Conservation (phyloP, 2,329 filamentous ascomycete genomes). For the Arthrocladium fulminans region DNA sequence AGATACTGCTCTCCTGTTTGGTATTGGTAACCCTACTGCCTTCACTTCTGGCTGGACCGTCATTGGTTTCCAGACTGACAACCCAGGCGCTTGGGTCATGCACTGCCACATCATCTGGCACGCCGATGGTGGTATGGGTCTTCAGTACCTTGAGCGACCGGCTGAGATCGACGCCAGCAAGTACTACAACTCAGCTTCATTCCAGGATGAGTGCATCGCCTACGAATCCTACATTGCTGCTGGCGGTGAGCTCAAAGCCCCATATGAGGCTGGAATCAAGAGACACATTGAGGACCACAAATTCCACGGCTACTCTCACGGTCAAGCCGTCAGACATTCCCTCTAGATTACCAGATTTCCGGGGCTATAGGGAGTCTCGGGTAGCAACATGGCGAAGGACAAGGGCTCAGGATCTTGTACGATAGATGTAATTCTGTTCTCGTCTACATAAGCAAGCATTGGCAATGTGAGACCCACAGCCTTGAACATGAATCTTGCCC, state of each 20-base stretch:
- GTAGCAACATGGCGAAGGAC: background rate
- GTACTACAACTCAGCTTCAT: slow-evolving; percentile 13
- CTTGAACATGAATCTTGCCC: background rate
- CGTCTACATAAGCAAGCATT: slow-evolving; percentile 3
- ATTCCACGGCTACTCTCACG: slow-evolving; percentile 9
- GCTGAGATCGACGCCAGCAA: slow-evolving; percentile 10
- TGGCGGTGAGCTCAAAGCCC: slow-evolving; percentile 8
- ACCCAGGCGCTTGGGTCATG: slow-evolving; percentile 56
- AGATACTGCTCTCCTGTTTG: slow-evolving; percentile 58
- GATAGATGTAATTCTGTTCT: slow-evolving; percentile 7
- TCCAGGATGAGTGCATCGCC: slow-evolving; percentile 18
- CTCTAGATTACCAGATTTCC: background rate
- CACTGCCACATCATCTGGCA: slow-evolving; percentile 81
- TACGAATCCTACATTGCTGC: slow-evolving; percentile 11
- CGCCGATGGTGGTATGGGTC: slow-evolving; percentile 53
- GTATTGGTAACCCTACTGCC: slow-evolving; percentile 31
- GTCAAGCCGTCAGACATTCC: slow-evolving; percentile 5
- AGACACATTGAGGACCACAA: slow-evolving; percentile 9
- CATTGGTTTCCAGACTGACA: slow-evolving; percentile 41
- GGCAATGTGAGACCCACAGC: background rate
- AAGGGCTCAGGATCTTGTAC: background rate
- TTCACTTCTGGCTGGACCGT: slow-evolving; percentile 49
- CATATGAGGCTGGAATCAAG: slow-evolving; percentile 19
- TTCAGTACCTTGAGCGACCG: slow-evolving; percentile 32
- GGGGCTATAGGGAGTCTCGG: background rate